phyloP scores from a whole-genome alignment of 495 filamentous ascomycete genomes.

The Penicillium canescens region DNA sequence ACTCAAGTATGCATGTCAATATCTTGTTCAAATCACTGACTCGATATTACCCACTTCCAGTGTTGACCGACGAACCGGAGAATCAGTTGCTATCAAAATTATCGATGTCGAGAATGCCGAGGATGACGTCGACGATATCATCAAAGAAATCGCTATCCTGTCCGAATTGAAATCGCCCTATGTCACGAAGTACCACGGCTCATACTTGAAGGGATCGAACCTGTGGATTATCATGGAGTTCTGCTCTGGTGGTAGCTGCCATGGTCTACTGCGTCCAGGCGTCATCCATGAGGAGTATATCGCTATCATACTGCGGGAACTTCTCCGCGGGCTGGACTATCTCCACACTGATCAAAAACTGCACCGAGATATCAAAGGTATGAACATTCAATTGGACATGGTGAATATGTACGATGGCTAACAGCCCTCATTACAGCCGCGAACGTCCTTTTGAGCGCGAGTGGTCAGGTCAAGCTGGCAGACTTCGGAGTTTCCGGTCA shows the following conservation, averaged over 20 bases:
- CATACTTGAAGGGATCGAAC: slow-evolving; percentile 90
- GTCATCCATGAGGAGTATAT: slow-evolving; percentile 93
- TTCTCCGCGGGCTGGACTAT: slow-evolving; percentile 89
- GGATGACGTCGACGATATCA: slow-evolving; percentile 98
- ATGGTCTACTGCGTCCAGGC: slow-evolving; percentile 88
- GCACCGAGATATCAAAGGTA: slow-evolving; percentile 96
- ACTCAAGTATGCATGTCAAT: slow-evolving; percentile 22
- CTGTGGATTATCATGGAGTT: slow-evolving; percentile 99
- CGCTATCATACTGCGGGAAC: slow-evolving; percentile 86
- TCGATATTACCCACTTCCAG: slow-evolving; percentile 36
- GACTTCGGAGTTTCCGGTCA: slow-evolving; percentile 98
- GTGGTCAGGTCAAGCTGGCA: slow-evolving; percentile 93
- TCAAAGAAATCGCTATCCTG: slow-evolving; percentile 95
- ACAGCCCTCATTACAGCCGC: slow-evolving; percentile 59
- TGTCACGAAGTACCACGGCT: slow-evolving; percentile 96
- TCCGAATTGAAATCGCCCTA: slow-evolving; percentile 91
- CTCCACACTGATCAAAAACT: slow-evolving; percentile 93
- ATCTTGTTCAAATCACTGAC: background rate
- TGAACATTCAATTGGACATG: background rate
- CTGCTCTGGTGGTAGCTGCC: slow-evolving; percentile 89
- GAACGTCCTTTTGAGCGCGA: slow-evolving; percentile 82
- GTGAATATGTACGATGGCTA: slow-evolving; percentile 6
- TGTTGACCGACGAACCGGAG: slow-evolving; percentile 79
- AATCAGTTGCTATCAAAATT: slow-evolving; percentile 90
- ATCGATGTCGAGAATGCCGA: slow-evolving; percentile 98